A percentile compares a stretch with the other conserved stretches of the same genome.
These are phyloP conservation scores for Aspergillus clavatus DNA, from an alignment of 2,329 filamentous ascomycete genomes.

Conservation along the genomic window DNA sequence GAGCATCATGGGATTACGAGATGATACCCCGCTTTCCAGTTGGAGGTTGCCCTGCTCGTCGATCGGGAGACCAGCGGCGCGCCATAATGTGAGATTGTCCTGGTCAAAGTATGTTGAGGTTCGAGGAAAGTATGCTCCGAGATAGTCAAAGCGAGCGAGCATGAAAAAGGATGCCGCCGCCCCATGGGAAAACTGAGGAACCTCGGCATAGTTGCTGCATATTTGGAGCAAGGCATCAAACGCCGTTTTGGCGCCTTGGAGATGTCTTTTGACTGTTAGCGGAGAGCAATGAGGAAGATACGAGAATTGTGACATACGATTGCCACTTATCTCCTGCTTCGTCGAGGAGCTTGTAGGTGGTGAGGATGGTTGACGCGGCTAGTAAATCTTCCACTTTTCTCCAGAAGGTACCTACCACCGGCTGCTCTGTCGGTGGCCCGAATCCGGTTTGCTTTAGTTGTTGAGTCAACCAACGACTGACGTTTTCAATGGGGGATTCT, in stretches of 20 bases:
- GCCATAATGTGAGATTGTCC: conserved; percentile 55
- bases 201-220: conserved; percentile 10
- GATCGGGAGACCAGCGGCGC: conserved; percentile 54
- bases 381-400: conserved; percentile 55
- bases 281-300: too few species aligned
- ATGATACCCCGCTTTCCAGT: conserved; percentile 29
- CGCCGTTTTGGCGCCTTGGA: conserved; percentile 56
- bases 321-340: conserved; percentile 57
- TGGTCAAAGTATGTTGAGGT: conserved; percentile 54
- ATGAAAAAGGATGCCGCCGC: conserved; percentile 60
- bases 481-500: conserved; percentile 27
- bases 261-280: conserved; percentile 41
- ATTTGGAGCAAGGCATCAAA: conserved; percentile 44
- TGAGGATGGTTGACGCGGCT: conserved; percentile 57
- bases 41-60: conserved; percentile 46
- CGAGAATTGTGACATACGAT: conserved; percentile 25
- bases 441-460: conserved; percentile 10
- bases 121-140: conserved; percentile 58
- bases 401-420: conserved; percentile 20
- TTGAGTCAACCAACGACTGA: conserved; percentile 22
- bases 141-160: conserved; percentile 58
- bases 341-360: conserved; percentile 60
- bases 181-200: conserved; percentile 43
- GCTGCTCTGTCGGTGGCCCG: conserved; percentile 3
- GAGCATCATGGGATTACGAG: not conserved